A percentile compares a stretch with the other conserved stretches of the same genome.
These are phyloP conservation scores for Fusarium solani-melongenae DNA, from an alignment of 2,329 filamentous ascomycete species.

Conservation along the genomic window DNA sequence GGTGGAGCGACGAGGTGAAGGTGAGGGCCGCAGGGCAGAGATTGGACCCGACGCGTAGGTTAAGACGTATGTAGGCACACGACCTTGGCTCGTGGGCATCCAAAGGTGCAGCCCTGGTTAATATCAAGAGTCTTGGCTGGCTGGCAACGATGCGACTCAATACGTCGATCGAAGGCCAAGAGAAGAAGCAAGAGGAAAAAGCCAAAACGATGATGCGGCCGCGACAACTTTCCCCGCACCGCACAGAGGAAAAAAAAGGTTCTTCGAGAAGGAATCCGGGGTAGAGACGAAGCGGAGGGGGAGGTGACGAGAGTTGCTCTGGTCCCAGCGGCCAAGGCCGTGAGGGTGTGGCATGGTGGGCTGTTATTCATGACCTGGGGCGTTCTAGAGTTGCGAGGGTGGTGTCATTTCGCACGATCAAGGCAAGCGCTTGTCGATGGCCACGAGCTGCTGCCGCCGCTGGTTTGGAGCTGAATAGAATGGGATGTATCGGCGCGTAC, in stretches of 20 bases:
- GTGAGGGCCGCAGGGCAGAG: background rate
- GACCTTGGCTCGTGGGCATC: background rate
- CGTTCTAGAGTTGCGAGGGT: constrained; percentile 38
- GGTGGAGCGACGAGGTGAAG: constrained; percentile 8
- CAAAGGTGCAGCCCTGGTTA: background rate
- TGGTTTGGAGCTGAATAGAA: constrained; percentile 6
- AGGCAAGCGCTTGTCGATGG: background rate
- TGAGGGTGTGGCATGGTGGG: constrained; percentile 34
- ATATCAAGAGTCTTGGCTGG: background rate
- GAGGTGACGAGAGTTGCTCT: background rate
- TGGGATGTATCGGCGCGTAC: background rate
- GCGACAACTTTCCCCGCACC: constrained; percentile 16
- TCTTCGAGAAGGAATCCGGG: constrained; percentile 35
- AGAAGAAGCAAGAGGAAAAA: constrained; percentile 1
- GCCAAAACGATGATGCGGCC: constrained; percentile 13
- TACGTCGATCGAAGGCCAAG: constrained; percentile 4
- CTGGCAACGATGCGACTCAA: background rate
- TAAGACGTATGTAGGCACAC: background rate
- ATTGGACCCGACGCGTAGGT: background rate
- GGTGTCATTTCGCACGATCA: constrained; percentile 32
- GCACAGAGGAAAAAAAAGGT: constrained; percentile 5
- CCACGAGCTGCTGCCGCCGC: background rate
- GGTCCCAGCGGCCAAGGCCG: constrained; percentile 8
- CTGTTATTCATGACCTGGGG: constrained; percentile 28
- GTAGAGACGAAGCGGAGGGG: constrained; percentile 13